Evolutionary conservation across 176 grass and related monocot species (phyloP).

Genomic region (Oryza meridionalis): DNA sequence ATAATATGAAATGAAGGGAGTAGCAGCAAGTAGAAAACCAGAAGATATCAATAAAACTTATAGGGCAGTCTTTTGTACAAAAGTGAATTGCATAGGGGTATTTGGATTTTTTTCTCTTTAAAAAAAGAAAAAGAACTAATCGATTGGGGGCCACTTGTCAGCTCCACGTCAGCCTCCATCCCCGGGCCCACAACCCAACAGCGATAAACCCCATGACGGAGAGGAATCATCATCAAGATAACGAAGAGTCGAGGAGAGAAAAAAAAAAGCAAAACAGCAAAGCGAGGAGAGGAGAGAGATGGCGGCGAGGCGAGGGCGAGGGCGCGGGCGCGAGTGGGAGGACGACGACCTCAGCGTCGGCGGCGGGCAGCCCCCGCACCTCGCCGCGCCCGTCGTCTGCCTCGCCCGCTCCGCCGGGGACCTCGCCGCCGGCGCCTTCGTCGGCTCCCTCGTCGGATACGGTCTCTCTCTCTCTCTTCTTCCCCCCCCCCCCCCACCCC

Average conservation of each 20-base stretch:
- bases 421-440: conserved; percentile 64
- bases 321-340: conserved; percentile 39
- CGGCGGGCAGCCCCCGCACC: background rate
- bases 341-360: conserved; percentile 31
- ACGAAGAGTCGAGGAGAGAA: background rate
- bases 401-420: conserved; percentile 76
- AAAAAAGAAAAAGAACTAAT: background rate
- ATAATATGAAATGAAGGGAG: no score
- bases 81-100: no score
- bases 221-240: background rate
- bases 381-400: conserved; percentile 58
- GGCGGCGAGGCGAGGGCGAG: conserved; percentile 31
- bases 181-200: background rate
- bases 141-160: background rate
- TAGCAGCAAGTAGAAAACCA: no score
- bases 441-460: conserved; percentile 88
- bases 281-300: background rate
- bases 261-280: background rate
- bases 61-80: no score
- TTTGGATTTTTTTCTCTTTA: no score
- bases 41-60: no score
- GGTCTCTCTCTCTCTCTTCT: conserved; percentile 39
- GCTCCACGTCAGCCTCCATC: background rate
- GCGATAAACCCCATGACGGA: conserved; percentile 13
- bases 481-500: background rate